Evolutionary conservation across 371 early-diverging fungal species (phyloP).

Genomic region (Mortierella sp.): DNA sequence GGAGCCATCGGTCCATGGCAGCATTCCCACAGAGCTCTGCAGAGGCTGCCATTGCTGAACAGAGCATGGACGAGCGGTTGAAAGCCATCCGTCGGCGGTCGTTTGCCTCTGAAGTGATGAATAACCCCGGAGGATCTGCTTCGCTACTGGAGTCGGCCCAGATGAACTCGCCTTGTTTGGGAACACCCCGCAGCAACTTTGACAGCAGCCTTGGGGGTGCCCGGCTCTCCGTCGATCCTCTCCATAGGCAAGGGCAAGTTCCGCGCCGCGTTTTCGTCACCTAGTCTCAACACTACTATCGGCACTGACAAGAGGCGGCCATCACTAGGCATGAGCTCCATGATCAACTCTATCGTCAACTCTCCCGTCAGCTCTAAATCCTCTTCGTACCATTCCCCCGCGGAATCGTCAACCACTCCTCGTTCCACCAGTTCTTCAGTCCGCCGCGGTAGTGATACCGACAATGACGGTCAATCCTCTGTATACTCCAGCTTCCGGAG

Average conservation of each 20-base stretch:
- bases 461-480: not conserved
- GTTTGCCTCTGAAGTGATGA: constrained; percentile 17
- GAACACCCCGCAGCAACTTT: not conserved
- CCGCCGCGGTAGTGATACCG: not conserved
- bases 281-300: constrained; percentile 19
- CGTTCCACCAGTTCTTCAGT: not conserved
- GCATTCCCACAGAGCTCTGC: constrained; percentile 22
- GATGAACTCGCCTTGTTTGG: not conserved
- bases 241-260: constrained; percentile 12
- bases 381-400: constrained; percentile 16
- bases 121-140: not conserved
- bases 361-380: constrained; percentile 16
- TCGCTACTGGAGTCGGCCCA: not conserved
- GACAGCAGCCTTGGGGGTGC: not conserved
- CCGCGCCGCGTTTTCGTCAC: constrained; percentile 42
- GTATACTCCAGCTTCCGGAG: not conserved
- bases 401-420: constrained; percentile 14
- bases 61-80: constrained; percentile 48
- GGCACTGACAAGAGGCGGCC: constrained; percentile 20
- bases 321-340: constrained; percentile 33
- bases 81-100: constrained; percentile 38
- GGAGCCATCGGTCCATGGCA: constrained; percentile 28
- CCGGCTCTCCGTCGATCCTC: not conserved
- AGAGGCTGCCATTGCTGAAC: constrained; percentile 25
- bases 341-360: constrained; percentile 31